phyloP scores from a whole-genome alignment of 768 basidiomycete species.

The Mycena rosella region DNA sequence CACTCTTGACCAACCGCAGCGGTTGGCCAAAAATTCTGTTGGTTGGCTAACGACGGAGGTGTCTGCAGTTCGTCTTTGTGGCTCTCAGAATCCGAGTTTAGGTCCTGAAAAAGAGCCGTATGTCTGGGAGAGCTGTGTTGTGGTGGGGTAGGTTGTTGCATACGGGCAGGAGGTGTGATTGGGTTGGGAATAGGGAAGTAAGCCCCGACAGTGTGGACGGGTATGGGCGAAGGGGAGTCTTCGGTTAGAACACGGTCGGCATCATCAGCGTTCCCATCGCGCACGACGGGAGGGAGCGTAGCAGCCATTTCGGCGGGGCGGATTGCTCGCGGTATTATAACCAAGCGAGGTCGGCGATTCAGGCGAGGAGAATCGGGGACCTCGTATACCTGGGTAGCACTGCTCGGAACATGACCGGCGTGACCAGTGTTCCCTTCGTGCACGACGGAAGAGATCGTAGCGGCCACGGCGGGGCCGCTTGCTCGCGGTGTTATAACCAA shows the following conservation, averaged over 20 bases:
- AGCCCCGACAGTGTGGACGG: not conserved
- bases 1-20: not conserved
- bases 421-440: not conserved
- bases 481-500: conserved; percentile 7
- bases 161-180: conserved; percentile 23
- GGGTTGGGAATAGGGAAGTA: not conserved
- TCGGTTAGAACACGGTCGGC: not conserved
- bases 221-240: not conserved
- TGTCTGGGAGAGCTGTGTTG: not conserved
- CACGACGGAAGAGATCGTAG: too few relatives aligned
- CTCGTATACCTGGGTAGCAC: not conserved
- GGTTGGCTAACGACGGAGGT: not conserved
- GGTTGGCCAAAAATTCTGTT: not conserved
- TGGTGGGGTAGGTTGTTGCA: conserved; percentile 11
- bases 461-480: not conserved
- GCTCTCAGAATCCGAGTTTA: not conserved
- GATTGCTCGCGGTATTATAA: too few relatives aligned
- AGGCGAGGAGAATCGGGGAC: not conserved
- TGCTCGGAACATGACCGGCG: not conserved
- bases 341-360: too few relatives aligned
- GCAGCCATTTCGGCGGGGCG: too few relatives aligned
- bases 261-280: not conserved
- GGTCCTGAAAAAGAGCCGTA: not conserved
- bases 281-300: too few relatives aligned
- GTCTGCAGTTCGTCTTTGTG: conserved; percentile 24